Percentiles rank a stretch among this genome's conserved stretches.
Conservation (phyloP, 495 filamentous ascomycete species). For the Achaetomiella virescens region DNA sequence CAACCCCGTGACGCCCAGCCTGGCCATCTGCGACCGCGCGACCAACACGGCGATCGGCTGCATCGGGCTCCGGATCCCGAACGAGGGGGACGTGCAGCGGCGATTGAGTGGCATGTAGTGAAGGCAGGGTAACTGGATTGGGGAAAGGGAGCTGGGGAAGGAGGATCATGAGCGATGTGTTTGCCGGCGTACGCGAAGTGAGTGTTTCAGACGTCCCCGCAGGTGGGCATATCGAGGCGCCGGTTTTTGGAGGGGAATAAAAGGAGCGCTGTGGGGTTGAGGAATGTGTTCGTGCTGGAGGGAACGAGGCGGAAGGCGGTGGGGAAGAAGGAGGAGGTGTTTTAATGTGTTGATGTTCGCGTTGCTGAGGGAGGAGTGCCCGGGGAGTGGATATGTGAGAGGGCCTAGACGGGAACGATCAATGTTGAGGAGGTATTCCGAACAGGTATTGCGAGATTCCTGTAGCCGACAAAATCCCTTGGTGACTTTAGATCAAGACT, state of each 20-base stretch:
- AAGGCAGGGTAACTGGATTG: constrained; percentile 39
- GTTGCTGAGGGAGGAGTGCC: constrained; percentile 33
- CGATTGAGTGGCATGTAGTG: constrained; percentile 28
- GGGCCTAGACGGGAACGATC: too few relatives aligned
- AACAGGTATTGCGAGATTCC: too few relatives aligned
- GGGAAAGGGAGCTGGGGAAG: constrained; percentile 33
- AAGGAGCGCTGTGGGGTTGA: constrained; percentile 30
- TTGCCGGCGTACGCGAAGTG: constrained; percentile 23
- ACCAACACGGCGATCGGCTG: constrained; percentile 25
- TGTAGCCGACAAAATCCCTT: too few relatives aligned
- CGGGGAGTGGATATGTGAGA: too few relatives aligned
- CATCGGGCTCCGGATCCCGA: constrained; percentile 25
- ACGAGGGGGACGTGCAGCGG: constrained; percentile 21
- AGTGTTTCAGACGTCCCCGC: constrained; percentile 29
- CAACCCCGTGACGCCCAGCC: constrained; percentile 19
- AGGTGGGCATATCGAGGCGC: constrained; percentile 32
- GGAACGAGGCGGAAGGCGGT: constrained; percentile 32
- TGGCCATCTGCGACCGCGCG: constrained; percentile 27
- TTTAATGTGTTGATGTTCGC: constrained; percentile 28
- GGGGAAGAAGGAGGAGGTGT: constrained; percentile 29
- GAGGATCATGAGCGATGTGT: constrained; percentile 31
- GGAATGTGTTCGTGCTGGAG: constrained; percentile 32
- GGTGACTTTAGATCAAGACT: too few relatives aligned
- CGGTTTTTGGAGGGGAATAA: constrained; percentile 27
- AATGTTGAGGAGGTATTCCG: too few relatives aligned